Percentiles rank a stretch among this genome's conserved stretches.
Conservation (phyloP, 768 basidiomycete species). For the Lactarius psammicola region DNA sequence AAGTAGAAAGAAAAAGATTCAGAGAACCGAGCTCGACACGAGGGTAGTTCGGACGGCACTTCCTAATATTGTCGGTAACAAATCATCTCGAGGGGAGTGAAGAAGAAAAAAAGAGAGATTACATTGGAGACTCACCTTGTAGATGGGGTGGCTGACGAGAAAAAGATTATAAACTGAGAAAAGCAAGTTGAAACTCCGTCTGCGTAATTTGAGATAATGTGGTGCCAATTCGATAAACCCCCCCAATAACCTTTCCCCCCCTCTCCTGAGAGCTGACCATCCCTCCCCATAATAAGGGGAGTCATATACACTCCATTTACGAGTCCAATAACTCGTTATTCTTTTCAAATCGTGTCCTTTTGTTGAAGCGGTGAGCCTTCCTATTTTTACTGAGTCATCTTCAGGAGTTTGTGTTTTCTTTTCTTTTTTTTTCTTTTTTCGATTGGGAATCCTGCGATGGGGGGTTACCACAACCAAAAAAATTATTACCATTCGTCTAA, state of each 20-base stretch:
- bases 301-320: slow-evolving; percentile 9
- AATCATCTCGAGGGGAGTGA: slow-evolving; percentile 16
- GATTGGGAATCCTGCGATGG: not conserved
- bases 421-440: not conserved
- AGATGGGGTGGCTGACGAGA: not conserved
- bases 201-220: slow-evolving; percentile 25
- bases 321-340: not conserved
- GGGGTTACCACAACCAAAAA: slow-evolving; percentile 26
- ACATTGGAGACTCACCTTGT: not conserved
- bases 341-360: not conserved
- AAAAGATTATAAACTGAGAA: slow-evolving; percentile 25
- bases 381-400: slow-evolving; percentile 12
- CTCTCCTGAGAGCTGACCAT: not conserved
- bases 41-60: slow-evolving; percentile 29
- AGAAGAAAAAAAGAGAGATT: slow-evolving; percentile 2
- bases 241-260: slow-evolving; percentile 21
- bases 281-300: slow-evolving; percentile 15
- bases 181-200: slow-evolving; percentile 22
- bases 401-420: not conserved
- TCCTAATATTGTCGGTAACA: slow-evolving; percentile 29
- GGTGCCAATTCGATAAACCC: slow-evolving; percentile 18
- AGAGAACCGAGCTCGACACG: slow-evolving; percentile 30
- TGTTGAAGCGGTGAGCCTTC: slow-evolving; percentile 16
- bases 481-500: slow-evolving; percentile 22
- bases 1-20: slow-evolving; percentile 9